phyloP scores from a whole-genome alignment of 208 protist species.

The Tetramitus jugosus region DNA sequence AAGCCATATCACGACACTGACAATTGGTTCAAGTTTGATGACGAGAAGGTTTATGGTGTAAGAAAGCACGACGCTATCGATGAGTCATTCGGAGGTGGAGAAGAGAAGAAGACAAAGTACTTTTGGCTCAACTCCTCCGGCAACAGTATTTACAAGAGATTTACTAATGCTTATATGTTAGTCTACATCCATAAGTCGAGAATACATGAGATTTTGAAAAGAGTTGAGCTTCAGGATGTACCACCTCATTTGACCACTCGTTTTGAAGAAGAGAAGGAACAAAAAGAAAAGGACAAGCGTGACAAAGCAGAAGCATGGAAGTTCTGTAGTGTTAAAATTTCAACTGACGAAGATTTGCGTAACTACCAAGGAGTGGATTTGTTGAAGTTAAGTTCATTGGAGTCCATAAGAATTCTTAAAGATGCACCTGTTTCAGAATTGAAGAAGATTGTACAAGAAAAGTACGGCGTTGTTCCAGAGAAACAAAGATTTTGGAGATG shows the following conservation, averaged over 20 bases:
- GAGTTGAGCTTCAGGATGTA: neutral
- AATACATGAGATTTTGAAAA: neutral
- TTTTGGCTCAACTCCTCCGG: neutral
- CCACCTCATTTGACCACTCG: neutral
- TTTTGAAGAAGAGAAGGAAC: neutral
- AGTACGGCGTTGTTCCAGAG: neutral
- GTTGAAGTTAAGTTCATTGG: neutral
- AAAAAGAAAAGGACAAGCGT: neutral
- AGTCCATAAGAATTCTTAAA: neutral
- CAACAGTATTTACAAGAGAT: neutral
- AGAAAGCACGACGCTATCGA: slow-evolving; percentile 42
- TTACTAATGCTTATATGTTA: slow-evolving; percentile 23
- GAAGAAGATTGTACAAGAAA: neutral
- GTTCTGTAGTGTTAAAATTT: neutral
- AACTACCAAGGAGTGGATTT: neutral
- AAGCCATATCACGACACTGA: slow-evolving; percentile 24
- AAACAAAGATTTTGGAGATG: neutral
- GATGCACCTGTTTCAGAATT: neutral
- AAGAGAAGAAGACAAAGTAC: neutral
- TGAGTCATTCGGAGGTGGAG: neutral
- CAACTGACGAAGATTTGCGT: neutral
- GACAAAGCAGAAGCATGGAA: neutral
- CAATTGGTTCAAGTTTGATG: slow-evolving; percentile 77
- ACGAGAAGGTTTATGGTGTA: slow-evolving; percentile 63
- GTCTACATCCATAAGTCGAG: neutral